These are phyloP conservation scores for Lachancea waltii DNA, from an alignment of 805 yeast genomes.

Conservation along the genomic window DNA sequence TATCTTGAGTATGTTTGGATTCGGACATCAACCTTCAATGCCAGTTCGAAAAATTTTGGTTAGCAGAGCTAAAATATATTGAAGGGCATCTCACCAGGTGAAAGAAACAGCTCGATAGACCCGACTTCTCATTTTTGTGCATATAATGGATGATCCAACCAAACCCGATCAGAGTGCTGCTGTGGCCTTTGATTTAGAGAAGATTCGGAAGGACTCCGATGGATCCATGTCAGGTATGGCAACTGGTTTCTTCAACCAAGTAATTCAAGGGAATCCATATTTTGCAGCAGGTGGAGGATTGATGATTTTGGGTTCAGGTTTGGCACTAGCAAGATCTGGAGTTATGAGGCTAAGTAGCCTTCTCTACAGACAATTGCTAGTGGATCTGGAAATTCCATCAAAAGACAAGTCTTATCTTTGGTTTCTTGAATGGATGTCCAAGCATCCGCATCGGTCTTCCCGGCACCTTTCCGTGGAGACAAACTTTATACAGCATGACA, in stretches of 20 bases:
- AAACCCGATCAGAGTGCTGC: not conserved
- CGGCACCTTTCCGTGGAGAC: constrained; percentile 91
- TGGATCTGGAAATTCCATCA: constrained; percentile 87
- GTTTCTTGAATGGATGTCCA: constrained; percentile 96
- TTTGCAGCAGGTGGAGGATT: constrained; percentile 98
- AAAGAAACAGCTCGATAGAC: too few species aligned
- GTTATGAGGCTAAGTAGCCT: constrained; percentile 56
- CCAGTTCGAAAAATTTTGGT: too few species aligned
- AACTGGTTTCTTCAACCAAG: constrained; percentile 41
- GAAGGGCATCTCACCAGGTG: too few species aligned
- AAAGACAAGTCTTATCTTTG: constrained; percentile 90
- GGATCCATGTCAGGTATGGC: constrained; percentile 30
- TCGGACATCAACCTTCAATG: too few species aligned
- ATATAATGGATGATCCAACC: not conserved
- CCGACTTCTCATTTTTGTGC: too few species aligned
- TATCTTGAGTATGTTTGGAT: too few species aligned
- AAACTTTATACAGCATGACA: constrained; percentile 77
- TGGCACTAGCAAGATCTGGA: constrained; percentile 72
- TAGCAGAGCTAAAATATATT: too few species aligned
- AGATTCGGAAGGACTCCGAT: constrained; percentile 10
- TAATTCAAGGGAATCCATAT: constrained; percentile 74
- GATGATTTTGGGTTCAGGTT: constrained; percentile 87
- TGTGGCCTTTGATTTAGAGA: constrained; percentile 9
- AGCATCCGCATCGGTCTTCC: constrained; percentile 63
- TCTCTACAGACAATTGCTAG: constrained; percentile 74